These are phyloP conservation scores for Chalciporus sp. DNA, from an alignment of 1,284 basidiomycete genomes.

Conservation along the genomic window DNA sequence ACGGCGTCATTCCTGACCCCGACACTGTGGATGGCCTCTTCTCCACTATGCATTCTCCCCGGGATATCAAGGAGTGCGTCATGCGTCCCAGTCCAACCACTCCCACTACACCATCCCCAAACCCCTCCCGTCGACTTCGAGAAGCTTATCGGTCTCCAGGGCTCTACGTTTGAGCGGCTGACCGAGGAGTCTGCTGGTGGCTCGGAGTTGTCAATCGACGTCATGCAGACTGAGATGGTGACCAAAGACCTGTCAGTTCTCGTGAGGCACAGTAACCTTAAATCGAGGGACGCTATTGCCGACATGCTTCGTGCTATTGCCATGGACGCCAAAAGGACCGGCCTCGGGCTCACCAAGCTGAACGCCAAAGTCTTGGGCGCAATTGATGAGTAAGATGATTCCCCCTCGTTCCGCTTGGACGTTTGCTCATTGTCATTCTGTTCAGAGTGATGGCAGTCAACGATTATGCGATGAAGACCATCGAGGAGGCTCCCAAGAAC, in stretches of 20 bases:
- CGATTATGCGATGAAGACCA: constrained; percentile 63
- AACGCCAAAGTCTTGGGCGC: constrained; percentile 65
- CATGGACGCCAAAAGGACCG: constrained; percentile 58
- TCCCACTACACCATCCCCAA: too few species aligned
- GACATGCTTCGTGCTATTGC: constrained; percentile 54
- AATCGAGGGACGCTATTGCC: constrained; percentile 58
- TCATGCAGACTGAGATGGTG: constrained; percentile 75
- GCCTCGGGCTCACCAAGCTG: constrained; percentile 58
- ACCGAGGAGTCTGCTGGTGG: constrained; percentile 58
- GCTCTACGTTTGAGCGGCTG: constrained; percentile 60
- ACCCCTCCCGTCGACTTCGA: constrained; percentile 54
- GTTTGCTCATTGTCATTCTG: constrained; percentile 1
- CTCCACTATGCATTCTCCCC: constrained; percentile 63
- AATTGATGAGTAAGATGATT: constrained; percentile 59
- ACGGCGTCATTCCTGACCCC: constrained; percentile 41
- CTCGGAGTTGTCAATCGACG: constrained; percentile 59
- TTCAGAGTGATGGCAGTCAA: constrained; percentile 69
- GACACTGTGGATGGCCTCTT: constrained; percentile 47
- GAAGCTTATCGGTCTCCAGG: constrained; percentile 58
- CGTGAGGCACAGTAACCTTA: constrained; percentile 62
- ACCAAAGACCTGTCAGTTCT: constrained; percentile 63
- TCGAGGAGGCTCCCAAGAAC: constrained; percentile 50
- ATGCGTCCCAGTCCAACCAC: constrained; percentile 37
- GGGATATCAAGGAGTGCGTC: constrained; percentile 50
- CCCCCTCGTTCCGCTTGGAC: not conserved